Evolutionary conservation across 164 flowering plant genomes (phyloP).

Genomic region (Stephania yunnanensis): DNA sequence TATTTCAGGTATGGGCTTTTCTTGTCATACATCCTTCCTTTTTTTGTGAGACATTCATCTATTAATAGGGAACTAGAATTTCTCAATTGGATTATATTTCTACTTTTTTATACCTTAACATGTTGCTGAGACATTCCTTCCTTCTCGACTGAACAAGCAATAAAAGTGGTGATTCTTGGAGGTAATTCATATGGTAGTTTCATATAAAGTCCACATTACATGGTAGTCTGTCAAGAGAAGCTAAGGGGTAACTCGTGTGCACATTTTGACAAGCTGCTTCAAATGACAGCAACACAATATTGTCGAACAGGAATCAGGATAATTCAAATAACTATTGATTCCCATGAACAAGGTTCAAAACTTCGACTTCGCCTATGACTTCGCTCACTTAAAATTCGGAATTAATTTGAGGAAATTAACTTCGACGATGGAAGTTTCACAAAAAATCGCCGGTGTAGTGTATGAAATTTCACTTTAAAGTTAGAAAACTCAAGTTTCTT

Average conservation of each 20-base stretch:
- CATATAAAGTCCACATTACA: background rate
- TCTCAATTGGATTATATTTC: background rate
- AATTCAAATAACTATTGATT: background rate
- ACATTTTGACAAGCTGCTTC: background rate
- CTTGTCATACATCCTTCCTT: background rate
- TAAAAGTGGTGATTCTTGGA: background rate
- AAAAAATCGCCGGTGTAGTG: no score
- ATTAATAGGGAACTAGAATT: no score
- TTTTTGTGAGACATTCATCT: background rate
- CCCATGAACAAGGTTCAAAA: background rate
- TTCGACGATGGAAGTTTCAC: no score
- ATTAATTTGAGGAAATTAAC: no score
- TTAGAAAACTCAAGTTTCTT: no score
- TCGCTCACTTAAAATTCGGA: no score
- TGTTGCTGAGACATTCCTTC: background rate
- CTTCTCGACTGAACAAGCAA: background rate
- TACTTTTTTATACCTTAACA: background rate
- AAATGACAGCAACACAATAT: background rate
- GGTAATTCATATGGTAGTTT: background rate
- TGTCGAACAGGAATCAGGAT: background rate
- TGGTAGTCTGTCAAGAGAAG: background rate
- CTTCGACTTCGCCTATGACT: background rate
- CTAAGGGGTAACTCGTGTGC: background rate
- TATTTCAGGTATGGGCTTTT: slow-evolving; percentile 73
- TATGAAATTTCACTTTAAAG: no score